A percentile compares a stretch with the other conserved stretches of the same genome.
Evolutionary conservation across 1,139 yeast species (phyloP).

Genomic region (Scheffersomyces cryptocercus): DNA sequence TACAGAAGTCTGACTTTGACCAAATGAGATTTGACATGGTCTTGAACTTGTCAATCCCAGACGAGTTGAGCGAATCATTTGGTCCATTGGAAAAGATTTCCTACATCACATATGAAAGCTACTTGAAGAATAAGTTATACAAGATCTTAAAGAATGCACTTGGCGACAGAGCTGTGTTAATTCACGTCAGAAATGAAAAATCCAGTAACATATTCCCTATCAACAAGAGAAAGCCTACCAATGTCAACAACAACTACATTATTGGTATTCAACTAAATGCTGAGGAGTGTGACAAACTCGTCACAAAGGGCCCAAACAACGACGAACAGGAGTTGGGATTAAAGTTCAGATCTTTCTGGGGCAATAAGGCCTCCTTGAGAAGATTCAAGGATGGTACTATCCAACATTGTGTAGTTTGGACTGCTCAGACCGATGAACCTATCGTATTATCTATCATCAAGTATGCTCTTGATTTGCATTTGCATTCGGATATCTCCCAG

Average conservation of each 20-base stretch:
- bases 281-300: conserved; percentile 72
- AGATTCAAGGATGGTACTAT: conserved; percentile 90
- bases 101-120: conserved; percentile 69
- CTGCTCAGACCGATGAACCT: conserved; percentile 57
- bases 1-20: conserved; percentile 59
- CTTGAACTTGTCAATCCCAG: conserved; percentile 50
- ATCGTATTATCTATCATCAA: conserved; percentile 66
- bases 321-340: conserved; percentile 58
- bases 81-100: conserved; percentile 76
- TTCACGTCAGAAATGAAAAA: conserved; percentile 36
- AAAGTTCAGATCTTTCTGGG: conserved; percentile 87
- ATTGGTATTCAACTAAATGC: conserved; percentile 75
- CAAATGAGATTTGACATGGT: conserved; percentile 67
- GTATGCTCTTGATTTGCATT: conserved; percentile 63
- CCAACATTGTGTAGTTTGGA: conserved; percentile 89
- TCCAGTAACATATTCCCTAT: conserved; percentile 43
- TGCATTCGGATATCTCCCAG: conserved; percentile 48
- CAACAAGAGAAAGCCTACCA: conserved; percentile 56
- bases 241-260: conserved; percentile 33
- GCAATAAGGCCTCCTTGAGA: conserved; percentile 78
- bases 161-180: conserved; percentile 60
- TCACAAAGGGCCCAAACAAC: conserved; percentile 83
- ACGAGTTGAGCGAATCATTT: conserved; percentile 45
- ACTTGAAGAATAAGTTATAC: conserved; percentile 59
- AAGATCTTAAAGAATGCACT: conserved; percentile 63